Percentiles rank a stretch among this genome's conserved stretches.
phyloP scores from a whole-genome alignment of 106 monocot species.

The Dendrobium catenatum region DNA sequence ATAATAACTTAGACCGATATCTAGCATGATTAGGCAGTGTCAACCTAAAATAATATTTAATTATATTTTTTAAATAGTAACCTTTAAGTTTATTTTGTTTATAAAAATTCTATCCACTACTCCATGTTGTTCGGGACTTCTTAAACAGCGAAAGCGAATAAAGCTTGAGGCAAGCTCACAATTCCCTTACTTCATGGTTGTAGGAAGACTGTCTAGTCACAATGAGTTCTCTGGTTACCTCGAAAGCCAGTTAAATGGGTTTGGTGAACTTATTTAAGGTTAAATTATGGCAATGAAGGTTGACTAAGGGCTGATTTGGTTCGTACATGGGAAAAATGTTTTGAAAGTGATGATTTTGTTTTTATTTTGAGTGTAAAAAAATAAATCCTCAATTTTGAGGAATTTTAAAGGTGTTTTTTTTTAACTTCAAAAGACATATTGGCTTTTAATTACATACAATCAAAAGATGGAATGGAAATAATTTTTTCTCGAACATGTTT shows the following conservation, averaged over 20 bases:
- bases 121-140: not conserved
- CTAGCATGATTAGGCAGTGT: not conserved
- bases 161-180: not conserved
- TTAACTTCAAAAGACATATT: not conserved
- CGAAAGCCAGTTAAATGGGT: not conserved
- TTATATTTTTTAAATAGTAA: not conserved
- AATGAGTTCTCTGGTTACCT: not conserved
- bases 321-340: not conserved
- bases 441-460: not conserved
- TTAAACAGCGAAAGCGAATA: not conserved
- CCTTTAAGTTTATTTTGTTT: not conserved
- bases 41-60: not conserved
- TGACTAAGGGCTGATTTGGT: not conserved
- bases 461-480: not conserved
- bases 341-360: not conserved
- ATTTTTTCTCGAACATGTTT: not conserved
- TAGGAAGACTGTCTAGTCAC: not conserved
- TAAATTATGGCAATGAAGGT: not conserved
- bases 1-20: not conserved
- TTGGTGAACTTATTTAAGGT: not conserved
- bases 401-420: not conserved
- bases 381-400: not conserved
- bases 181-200: not conserved
- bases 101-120: not conserved
- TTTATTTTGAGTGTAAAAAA: not conserved